Evolutionary conservation across 495 filamentous ascomycete species (phyloP).

Genomic region (Lophiotrema nucula): DNA sequence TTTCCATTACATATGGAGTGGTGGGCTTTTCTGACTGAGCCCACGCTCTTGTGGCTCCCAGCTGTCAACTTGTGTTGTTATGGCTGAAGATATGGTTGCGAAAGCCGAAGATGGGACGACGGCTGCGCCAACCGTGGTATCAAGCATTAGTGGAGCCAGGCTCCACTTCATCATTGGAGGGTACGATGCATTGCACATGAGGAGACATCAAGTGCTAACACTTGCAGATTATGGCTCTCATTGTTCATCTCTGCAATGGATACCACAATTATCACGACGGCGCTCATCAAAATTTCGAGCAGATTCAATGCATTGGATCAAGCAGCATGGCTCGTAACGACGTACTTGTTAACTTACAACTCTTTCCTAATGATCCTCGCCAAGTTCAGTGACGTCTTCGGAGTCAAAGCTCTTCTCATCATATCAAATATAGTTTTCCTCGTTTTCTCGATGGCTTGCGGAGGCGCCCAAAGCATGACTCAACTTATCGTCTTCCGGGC

Average conservation of each 20-base stretch:
- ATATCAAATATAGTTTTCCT: constrained; percentile 27
- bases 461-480: constrained; percentile 23
- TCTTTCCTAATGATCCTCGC: constrained; percentile 30
- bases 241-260: constrained; percentile 31
- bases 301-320: constrained; percentile 22
- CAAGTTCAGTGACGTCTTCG: constrained; percentile 30
- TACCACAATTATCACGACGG: constrained; percentile 29
- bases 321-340: constrained; percentile 25
- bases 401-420: constrained; percentile 19
- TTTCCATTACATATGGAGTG: no score
- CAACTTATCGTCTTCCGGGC: constrained; percentile 32
- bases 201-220: not conserved
- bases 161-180: constrained; percentile 27
- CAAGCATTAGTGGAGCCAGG: constrained; percentile 9
- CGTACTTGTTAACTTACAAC: constrained; percentile 33
- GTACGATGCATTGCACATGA: not conserved
- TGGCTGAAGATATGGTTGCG: not conserved
- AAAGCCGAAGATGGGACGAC: not conserved
- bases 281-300: constrained; percentile 29
- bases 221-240: constrained; percentile 29
- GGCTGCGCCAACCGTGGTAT: not conserved
- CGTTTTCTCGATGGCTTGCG: constrained; percentile 27
- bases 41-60: no score
- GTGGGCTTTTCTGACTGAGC: no score
- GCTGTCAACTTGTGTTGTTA: not conserved